phyloP scores from a whole-genome alignment of 2,329 filamentous ascomycete genomes.

The Aspergillus fischeri region DNA sequence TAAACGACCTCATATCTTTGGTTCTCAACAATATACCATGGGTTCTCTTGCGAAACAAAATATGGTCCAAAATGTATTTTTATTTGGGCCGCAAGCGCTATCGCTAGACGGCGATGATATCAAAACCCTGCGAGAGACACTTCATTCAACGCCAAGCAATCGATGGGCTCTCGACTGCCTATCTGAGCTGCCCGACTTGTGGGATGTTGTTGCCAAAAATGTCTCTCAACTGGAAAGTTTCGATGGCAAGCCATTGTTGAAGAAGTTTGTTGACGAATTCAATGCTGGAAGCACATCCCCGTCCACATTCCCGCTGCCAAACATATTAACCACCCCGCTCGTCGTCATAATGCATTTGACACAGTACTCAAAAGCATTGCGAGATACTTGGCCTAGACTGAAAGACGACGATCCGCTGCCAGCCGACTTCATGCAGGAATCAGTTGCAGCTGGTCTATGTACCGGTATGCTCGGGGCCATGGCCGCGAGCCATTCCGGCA shows the following conservation, averaged over 20 bases:
- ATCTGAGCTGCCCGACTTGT: too few relatives aligned
- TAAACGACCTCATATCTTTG: neutral
- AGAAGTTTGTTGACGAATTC: too few relatives aligned
- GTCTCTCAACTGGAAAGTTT: too few relatives aligned
- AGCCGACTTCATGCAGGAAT: neutral
- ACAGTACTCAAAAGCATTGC: too few relatives aligned
- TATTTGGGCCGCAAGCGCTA: constrained; percentile 5
- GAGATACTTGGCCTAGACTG: neutral
- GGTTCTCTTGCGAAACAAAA: too few relatives aligned
- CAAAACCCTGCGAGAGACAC: neutral
- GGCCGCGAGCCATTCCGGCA: constrained; percentile 26
- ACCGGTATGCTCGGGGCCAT: constrained; percentile 37
- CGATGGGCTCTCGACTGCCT: neutral
- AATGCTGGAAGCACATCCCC: too few relatives aligned
- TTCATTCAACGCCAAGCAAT: neutral
- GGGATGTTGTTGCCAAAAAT: too few relatives aligned
- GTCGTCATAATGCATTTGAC: too few relatives aligned
- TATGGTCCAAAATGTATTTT: neutral
- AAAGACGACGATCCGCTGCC: neutral
- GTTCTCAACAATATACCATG: neutral
- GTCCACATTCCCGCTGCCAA: too few relatives aligned
- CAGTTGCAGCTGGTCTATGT: constrained; percentile 37
- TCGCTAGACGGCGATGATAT: neutral
- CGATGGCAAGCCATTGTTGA: too few relatives aligned
- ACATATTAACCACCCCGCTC: too few relatives aligned